Conservation (phyloP, 1,284 basidiomycete genomes). For the Pseudozyma sp. region DNA sequence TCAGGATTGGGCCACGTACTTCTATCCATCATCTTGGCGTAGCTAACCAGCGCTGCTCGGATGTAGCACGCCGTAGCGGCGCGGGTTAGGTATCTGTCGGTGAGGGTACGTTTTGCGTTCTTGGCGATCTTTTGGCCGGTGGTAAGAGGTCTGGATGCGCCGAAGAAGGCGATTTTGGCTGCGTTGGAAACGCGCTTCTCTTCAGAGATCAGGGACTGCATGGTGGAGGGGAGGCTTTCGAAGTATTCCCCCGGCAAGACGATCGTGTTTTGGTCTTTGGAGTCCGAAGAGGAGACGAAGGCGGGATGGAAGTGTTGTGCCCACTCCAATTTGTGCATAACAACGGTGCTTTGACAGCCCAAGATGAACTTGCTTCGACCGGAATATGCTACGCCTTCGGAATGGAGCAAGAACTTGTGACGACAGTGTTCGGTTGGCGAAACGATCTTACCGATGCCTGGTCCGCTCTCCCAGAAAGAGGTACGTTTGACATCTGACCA, state of each 20-base stretch:
- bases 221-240: conserved; percentile 19
- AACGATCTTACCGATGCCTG: conserved; percentile 30
- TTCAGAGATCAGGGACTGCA: conserved; percentile 14
- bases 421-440: conserved; percentile 40
- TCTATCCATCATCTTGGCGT: conserved; percentile 18
- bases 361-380: conserved; percentile 54
- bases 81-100: conserved; percentile 50
- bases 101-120: conserved; percentile 40
- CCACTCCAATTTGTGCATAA: conserved; percentile 53
- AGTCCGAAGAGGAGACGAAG: conserved; percentile 14
- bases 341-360: conserved; percentile 37
- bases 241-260: conserved; percentile 17
- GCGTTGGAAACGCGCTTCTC: conserved; percentile 2
- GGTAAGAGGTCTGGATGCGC: background rate
- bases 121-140: conserved; percentile 20
- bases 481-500: conserved; percentile 55
- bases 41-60: conserved; percentile 43
- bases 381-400: conserved; percentile 57
- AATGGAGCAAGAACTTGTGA: conserved; percentile 55
- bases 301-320: conserved; percentile 60
- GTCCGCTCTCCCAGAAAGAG: conserved; percentile 45
- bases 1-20: conserved; percentile 17
- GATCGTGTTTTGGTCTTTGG: conserved; percentile 31
- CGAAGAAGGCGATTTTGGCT: too few species aligned
- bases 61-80: conserved; percentile 50